Evolutionary conservation across 1,284 basidiomycete genomes (phyloP).

Genomic region (Tylopilus sp.): DNA sequence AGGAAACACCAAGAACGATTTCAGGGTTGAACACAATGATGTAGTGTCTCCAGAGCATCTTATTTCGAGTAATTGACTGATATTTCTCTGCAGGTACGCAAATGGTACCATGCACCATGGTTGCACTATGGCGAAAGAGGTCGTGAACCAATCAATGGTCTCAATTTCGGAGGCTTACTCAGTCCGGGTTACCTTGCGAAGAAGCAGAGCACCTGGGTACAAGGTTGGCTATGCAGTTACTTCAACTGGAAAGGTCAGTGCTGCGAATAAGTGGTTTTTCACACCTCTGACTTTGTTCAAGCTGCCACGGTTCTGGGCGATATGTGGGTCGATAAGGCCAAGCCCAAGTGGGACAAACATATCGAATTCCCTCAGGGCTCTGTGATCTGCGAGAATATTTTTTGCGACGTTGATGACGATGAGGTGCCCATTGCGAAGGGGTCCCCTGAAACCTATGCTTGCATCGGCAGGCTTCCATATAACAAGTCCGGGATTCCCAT

Average conservation of each 20-base stretch:
- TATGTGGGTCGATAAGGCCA: neutral
- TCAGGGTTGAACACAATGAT: neutral
- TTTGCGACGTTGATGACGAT: neutral
- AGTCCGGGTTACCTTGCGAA: neutral
- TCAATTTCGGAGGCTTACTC: neutral
- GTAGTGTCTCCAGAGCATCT: neutral
- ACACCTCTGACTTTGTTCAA: neutral
- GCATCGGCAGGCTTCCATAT: neutral
- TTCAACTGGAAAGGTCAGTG: constrained; percentile 1
- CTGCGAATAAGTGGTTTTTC: neutral
- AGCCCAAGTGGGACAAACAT: neutral
- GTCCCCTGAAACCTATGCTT: neutral
- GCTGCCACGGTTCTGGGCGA: constrained; percentile 1
- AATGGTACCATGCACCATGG: constrained; percentile 1
- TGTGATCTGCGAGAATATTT: constrained; percentile 2
- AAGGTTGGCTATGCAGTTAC: constrained; percentile 1
- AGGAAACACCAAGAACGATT: neutral
- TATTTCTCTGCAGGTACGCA: neutral
- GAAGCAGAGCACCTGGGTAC: neutral
- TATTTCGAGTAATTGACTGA: neutral
- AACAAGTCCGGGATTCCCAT: no score
- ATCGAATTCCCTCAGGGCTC: neutral
- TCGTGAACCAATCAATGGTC: constrained; percentile 1
- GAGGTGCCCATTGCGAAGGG: neutral
- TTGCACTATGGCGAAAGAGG: neutral